Evolutionary conservation across 495 filamentous ascomycete species (phyloP).

Genomic region (Penicillium cataractarum): DNA sequence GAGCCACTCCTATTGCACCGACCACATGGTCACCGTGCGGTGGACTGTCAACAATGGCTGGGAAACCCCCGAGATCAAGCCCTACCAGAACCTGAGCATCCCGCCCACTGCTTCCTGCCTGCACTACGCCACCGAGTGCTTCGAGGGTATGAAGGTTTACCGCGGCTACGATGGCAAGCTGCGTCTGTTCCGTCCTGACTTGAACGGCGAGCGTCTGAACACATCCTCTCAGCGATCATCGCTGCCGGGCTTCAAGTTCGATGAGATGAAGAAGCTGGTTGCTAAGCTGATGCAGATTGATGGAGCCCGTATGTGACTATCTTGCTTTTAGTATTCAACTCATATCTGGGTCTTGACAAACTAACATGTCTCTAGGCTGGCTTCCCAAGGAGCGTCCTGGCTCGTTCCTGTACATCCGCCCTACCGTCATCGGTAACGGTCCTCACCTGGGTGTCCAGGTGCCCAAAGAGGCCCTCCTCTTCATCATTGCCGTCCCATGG

Average conservation of each 20-base stretch:
- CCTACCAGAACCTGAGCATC: conserved; percentile 78
- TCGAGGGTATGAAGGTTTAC: conserved; percentile 89
- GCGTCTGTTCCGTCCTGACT: conserved; percentile 81
- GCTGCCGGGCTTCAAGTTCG: conserved; percentile 72
- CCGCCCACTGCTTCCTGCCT: conserved; percentile 84
- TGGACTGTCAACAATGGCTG: conserved; percentile 75
- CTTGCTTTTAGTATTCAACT: neutral
- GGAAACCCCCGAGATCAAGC: conserved; percentile 75
- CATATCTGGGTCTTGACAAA: neutral
- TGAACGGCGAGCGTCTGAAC: conserved; percentile 74
- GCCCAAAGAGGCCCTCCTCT: conserved; percentile 82
- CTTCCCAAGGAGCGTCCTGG: conserved; percentile 65
- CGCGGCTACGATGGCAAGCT: conserved; percentile 80
- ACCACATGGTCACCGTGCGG: conserved; percentile 82
- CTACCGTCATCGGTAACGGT: conserved; percentile 83
- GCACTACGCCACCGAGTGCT: conserved; percentile 92
- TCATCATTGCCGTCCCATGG: conserved; percentile 77
- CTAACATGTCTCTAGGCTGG: conserved; percentile 60
- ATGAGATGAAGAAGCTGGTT: conserved; percentile 75
- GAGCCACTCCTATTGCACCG: conserved; percentile 68
- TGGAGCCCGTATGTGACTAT: conserved; percentile 40
- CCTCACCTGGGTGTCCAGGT: conserved; percentile 78
- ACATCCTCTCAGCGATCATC: conserved; percentile 74
- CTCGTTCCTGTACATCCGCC: conserved; percentile 77
- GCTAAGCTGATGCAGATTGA: conserved; percentile 61